Conservation (phyloP, 345 rosid species). For the Litchi chinensis region DNA sequence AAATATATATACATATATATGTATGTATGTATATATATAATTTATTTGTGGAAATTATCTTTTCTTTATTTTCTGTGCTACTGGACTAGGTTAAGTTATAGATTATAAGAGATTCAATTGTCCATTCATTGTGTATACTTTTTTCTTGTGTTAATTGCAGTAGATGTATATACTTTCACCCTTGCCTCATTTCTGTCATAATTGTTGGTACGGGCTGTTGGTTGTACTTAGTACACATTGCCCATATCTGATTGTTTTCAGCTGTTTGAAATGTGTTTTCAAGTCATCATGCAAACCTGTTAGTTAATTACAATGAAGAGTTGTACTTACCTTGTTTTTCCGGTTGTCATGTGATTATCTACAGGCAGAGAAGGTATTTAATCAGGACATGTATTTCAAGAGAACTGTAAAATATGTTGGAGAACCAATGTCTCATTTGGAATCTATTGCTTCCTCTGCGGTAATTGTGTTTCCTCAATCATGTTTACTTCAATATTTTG, state of each 20-base stretch:
- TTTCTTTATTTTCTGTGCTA: background rate
- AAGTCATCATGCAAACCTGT: background rate
- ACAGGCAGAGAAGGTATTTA: slow-evolving; percentile 98
- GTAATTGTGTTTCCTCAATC: slow-evolving; percentile 42
- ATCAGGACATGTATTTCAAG: slow-evolving; percentile 90
- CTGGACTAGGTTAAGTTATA: background rate
- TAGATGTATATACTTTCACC: background rate
- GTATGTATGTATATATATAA: too few relatives aligned
- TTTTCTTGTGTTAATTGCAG: background rate
- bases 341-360: slow-evolving; percentile 6
- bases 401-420: slow-evolving; percentile 87
- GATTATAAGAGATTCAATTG: background rate
- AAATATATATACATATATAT: too few relatives aligned
- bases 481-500: background rate
- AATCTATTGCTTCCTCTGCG: slow-evolving; percentile 97
- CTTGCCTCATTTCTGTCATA: too few relatives aligned
- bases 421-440: slow-evolving; percentile 95
- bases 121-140: background rate
- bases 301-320: background rate
- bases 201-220: background rate
- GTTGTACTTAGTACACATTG: background rate
- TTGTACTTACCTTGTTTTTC: background rate
- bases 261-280: background rate
- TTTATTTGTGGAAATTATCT: background rate
- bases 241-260: background rate